Evolutionary conservation across 306 rosid genomes (phyloP).

Genomic region (Amphicarpaea edgeworthii): DNA sequence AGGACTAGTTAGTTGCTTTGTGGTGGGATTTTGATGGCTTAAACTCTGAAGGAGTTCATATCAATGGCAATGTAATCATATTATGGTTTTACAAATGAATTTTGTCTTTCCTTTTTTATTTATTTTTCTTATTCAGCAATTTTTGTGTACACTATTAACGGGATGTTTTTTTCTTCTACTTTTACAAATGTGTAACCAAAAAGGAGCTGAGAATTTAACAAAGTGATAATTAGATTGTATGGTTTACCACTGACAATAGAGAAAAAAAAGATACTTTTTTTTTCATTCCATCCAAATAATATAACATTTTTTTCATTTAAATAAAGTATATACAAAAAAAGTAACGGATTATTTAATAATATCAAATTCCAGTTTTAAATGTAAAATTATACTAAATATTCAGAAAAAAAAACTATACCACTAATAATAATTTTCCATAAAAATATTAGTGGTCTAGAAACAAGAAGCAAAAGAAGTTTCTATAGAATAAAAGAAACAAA

Average conservation of each 20-base stretch:
- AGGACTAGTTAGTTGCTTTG: slow-evolving; percentile 66
- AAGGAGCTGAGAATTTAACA: not conserved
- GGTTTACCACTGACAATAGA: not conserved
- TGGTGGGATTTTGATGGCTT: slow-evolving; percentile 22
- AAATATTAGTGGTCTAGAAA: not conserved
- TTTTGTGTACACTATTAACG: not conserved
- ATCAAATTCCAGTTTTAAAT: too few relatives aligned
- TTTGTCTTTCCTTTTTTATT: not conserved
- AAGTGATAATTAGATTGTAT: not conserved
- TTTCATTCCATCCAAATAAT: not conserved
- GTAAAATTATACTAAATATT: too few relatives aligned
- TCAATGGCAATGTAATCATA: slow-evolving; percentile 32
- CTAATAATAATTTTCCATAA: too few relatives aligned
- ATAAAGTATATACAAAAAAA: too few relatives aligned
- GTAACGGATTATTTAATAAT: too few relatives aligned
- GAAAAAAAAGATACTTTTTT: too few relatives aligned
- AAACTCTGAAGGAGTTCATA: not conserved
- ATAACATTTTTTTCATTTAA: not conserved
- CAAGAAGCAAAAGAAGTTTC: not conserved
- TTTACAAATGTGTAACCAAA: too few relatives aligned
- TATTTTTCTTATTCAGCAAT: not conserved
- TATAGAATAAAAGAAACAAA: not conserved
- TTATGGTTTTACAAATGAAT: slow-evolving; percentile 24
- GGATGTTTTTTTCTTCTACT: not conserved
- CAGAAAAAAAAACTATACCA: too few relatives aligned